Percentiles rank a stretch among this genome's conserved stretches.
Conservation (phyloP, 768 basidiomycete species). For the Galerina sulciceps region DNA sequence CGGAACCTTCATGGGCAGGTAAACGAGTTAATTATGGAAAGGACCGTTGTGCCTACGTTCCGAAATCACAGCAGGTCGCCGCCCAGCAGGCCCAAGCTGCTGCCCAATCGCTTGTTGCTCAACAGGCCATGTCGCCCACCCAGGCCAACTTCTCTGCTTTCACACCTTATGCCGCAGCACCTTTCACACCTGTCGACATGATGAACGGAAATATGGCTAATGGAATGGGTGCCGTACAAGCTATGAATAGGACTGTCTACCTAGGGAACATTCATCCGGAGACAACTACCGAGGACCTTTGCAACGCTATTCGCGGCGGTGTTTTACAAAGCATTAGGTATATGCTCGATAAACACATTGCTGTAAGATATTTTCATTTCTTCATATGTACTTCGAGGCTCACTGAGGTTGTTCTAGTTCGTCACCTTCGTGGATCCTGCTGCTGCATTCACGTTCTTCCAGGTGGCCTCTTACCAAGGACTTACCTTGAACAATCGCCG, state of each 20-base stretch:
- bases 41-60: constrained; percentile 97
- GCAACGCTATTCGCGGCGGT: constrained; percentile 96
- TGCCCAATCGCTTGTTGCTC: constrained; percentile 73
- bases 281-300: constrained; percentile 92
- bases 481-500: constrained; percentile 91
- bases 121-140: constrained; percentile 46
- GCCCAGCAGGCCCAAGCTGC: constrained; percentile 87
- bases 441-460: constrained; percentile 93
- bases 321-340: constrained; percentile 94
- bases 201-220: constrained; percentile 38
- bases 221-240: constrained; percentile 42
- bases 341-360: constrained; percentile 97
- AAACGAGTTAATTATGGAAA: constrained; percentile 99
- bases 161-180: constrained; percentile 47
- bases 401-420: constrained; percentile 72
- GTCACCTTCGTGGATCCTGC: constrained; percentile 95
- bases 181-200: constrained; percentile 53
- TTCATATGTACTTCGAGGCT: constrained; percentile 1
- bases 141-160: constrained; percentile 48
- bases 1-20: constrained; percentile 91
- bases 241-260: constrained; percentile 92
- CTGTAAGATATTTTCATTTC: constrained; percentile 53
- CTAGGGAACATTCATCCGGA: constrained; percentile 97
- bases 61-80: constrained; percentile 91
- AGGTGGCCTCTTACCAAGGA: constrained; percentile 88